Evolutionary conservation across 108 stramenopile species (phyloP), one percentile per base, ranked within the genome.

Genomic region (Pseudonitzschia pungens): DNA sequence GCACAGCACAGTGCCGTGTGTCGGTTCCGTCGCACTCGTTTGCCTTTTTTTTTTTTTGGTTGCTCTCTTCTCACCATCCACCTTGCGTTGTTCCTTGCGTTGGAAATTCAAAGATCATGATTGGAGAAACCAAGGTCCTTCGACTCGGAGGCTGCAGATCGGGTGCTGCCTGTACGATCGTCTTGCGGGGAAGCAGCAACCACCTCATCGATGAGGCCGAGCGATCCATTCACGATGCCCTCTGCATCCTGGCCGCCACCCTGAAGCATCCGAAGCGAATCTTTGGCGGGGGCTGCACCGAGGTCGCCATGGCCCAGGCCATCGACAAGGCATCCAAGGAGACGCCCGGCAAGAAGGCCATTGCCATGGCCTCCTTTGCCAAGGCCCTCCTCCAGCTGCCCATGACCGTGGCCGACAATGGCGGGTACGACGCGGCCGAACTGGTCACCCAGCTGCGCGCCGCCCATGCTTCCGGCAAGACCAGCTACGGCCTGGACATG

Each of bases 351-450:
- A 99, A 99, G 81, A 88, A 95, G 81, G 97, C 97, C 16, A 86
- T 99, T 55, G 99, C 99, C 78, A 98, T 99, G 96, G 91, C 97
- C 63, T 89, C 96, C 28, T 99, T 97, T 84, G 96, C 98, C 69
- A 82, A 86, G 33, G 98, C 98, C 8, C 88, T 98, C 27, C 87
- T 97, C 20, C 91, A 96, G 72, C 82, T 99, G 55, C 99, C 99
- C 3, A 89, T 95, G 69, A 99, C 98, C 70, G 92, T 99, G 9
- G 99, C 99, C 14, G 99, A 99, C 83, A 99, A 99, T 80, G 98
- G 96, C n/a, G 99, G 99, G 21, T 98, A 95, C 79, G 99, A 99
- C 79, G 90, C 96, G 27, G 95, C 96, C 27, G 97, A 98, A 66
- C 82, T 99, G 24, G 93, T 99, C n/a, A 92, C 96, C 27, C 90